Conservation (phyloP, 2,329 filamentous ascomycete genomes). For the Drechslerella dactyloides region DNA sequence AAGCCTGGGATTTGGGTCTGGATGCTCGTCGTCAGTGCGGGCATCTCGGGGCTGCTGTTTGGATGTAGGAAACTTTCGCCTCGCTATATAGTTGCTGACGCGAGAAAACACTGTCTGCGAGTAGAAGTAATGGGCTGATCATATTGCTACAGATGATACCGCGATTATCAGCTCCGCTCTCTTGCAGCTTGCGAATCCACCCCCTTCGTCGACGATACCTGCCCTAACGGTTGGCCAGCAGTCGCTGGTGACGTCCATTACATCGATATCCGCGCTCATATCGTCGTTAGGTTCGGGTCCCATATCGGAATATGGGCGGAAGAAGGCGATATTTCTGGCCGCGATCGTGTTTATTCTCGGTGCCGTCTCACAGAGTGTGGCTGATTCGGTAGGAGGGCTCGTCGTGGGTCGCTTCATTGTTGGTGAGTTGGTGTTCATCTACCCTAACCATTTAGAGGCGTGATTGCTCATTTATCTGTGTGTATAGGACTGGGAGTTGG, state of each 20-base stretch:
- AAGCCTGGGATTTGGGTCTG: slow-evolving; percentile 59
- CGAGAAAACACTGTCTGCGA: background rate
- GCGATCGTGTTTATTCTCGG: slow-evolving; percentile 73
- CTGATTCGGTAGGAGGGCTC: slow-evolving; percentile 68
- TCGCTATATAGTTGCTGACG: no score
- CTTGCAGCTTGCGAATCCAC: slow-evolving; percentile 68
- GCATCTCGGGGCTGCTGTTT: slow-evolving; percentile 72
- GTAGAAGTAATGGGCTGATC: background rate
- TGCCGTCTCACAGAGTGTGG: slow-evolving; percentile 69
- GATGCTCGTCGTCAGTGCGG: slow-evolving; percentile 69
- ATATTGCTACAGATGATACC: slow-evolving; percentile 65
- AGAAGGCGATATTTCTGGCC: slow-evolving; percentile 68
- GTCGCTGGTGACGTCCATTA: slow-evolving; percentile 73
- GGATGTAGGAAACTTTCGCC: slow-evolving; percentile 63
- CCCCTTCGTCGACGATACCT: slow-evolving; percentile 62
- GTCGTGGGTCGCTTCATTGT: slow-evolving; percentile 72
- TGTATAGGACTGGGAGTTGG: slow-evolving; percentile 71
- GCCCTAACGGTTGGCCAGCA: slow-evolving; percentile 69
- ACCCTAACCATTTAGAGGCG: background rate
- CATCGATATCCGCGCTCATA: slow-evolving; percentile 70
- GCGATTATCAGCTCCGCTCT: slow-evolving; percentile 73
- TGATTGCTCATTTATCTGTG: slow-evolving; percentile 1
- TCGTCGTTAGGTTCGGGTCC: slow-evolving; percentile 70
- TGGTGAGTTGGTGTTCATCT: slow-evolving; percentile 13
- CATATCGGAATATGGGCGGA: slow-evolving; percentile 69